Base-by-base conservation (phyloP, 306 rosid species). In the Prunus kanzakura region DNA sequence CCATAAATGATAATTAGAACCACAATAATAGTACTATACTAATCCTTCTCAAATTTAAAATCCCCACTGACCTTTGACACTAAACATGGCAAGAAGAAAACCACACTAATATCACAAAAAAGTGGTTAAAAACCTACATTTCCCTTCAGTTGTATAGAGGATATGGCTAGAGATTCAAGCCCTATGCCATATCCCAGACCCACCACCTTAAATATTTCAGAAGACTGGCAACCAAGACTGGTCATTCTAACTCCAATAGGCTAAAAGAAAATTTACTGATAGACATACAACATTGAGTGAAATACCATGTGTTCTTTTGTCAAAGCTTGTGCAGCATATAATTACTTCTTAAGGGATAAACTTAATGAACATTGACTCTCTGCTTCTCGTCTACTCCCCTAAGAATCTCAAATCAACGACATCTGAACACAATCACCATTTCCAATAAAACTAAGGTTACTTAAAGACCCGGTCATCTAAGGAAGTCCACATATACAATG, bases 321-420 rank as follows among this genome's bases (percentile, higher is more conserved):
- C 15, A 18, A 3, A 52, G 16, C 46, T 51, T 11, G 51, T 55
- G 64, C 19, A 72, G 7, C 15, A 22, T 23, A 72, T n/a, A 35
- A 56, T 56, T 38, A 22, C 65, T 32, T 29, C 38, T 65, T 35
- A 67, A 65, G 63, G 30, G 5, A 15, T 20, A 51, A 52, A 67
- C 51, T 54, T 30, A 35, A 19, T n/a, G 32, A 56, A 72, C 22
- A 38, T 4, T 35, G 30, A 20, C 30, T 56, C 30, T 38, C 66
- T 35, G 54, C 66, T 55, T 55, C 35, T 57, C 18, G 8, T 38
- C 32, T 72, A 72, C 65, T 71, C 63, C 64, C 19, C 76, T 72
- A 72, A 72, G 54, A 72, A 55, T 55, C 52, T 35, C 54, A 55
- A 57, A 43, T 72, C 76, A 72, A 61, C n/a, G 3, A 56, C 22